phyloP scores from a whole-genome alignment of 345 rosid genomes.

The Brassica rapa region DNA sequence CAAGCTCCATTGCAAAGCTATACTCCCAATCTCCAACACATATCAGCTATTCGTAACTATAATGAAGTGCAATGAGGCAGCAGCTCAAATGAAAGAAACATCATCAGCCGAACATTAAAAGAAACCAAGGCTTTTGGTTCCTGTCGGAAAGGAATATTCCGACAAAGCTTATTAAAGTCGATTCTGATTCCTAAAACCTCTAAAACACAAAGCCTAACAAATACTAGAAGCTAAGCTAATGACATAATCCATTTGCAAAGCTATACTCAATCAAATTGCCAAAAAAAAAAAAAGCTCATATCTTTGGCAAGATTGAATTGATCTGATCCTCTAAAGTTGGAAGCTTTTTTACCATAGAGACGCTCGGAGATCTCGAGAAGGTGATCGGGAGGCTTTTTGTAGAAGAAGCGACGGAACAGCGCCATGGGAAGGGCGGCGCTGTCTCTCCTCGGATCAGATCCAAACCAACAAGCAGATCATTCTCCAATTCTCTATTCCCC shows the following conservation, averaged over 20 bases:
- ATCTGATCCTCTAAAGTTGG: background rate
- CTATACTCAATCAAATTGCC: background rate
- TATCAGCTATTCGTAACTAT: background rate
- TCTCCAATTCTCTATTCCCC: constrained; percentile 26
- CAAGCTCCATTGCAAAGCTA: background rate
- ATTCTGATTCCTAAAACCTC: too few relatives aligned
- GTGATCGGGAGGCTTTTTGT: constrained; percentile 99
- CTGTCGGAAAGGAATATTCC: background rate
- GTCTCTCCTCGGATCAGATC: constrained; percentile 82
- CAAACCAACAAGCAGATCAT: constrained; percentile 57
- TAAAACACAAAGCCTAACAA: too few relatives aligned
- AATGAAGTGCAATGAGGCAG: background rate
- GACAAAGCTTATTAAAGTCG: background rate
- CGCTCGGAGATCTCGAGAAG: constrained; percentile 99
- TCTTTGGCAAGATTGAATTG: background rate
- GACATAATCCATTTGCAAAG: too few relatives aligned
- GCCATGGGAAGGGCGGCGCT: constrained; percentile 99
- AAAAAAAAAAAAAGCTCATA: too few relatives aligned
- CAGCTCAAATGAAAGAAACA: background rate
- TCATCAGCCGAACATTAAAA: background rate
- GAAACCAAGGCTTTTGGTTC: background rate
- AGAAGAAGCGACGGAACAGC: constrained; percentile 99
- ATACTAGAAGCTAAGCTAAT: too few relatives aligned
- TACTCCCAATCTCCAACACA: background rate
- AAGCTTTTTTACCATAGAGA: constrained; percentile 63